phyloP scores from a whole-genome alignment of 176 grass and related monocot species.

The Carex parvula region DNA sequence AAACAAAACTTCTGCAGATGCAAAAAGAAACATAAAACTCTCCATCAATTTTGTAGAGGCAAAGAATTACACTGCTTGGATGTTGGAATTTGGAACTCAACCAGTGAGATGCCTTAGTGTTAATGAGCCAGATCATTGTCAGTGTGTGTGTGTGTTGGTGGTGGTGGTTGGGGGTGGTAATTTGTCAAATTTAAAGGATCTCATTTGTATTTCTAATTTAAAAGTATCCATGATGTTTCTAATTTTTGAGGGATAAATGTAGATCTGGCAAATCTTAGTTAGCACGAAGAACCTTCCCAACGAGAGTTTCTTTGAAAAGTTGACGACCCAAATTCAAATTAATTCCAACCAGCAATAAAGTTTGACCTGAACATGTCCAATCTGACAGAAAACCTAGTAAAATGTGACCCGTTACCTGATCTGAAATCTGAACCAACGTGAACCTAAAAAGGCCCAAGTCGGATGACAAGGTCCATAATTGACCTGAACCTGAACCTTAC shows the following conservation, averaged over 20 bases:
- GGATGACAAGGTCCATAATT: not conserved
- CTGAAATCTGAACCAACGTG: not conserved
- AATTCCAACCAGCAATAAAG: not conserved
- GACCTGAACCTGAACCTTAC: not conserved
- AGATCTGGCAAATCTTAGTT: not conserved
- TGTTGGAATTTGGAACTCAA: not conserved
- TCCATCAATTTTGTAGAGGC: not conserved
- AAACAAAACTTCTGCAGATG: slow-evolving; percentile 7
- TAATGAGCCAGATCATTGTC: not conserved
- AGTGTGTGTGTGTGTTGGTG: no score
- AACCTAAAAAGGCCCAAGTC: not conserved
- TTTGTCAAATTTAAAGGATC: no score
- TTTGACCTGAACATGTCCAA: not conserved
- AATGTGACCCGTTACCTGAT: not conserved
- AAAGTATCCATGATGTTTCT: not conserved
- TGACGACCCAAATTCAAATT: not conserved
- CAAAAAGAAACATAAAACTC: not conserved
- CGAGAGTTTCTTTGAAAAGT: not conserved
- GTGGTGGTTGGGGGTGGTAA: no score
- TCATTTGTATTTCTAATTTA: not conserved
- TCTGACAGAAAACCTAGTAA: not conserved
- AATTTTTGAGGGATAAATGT: not conserved
- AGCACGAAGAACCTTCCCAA: not conserved
- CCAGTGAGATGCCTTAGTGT: not conserved
- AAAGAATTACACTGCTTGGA: not conserved